Percentiles rank a stretch among this genome's conserved stretches.
These are phyloP conservation scores for Plasmodium sp. DNA, from an alignment of 169 alveolate species.

Conservation along the genomic window DNA sequence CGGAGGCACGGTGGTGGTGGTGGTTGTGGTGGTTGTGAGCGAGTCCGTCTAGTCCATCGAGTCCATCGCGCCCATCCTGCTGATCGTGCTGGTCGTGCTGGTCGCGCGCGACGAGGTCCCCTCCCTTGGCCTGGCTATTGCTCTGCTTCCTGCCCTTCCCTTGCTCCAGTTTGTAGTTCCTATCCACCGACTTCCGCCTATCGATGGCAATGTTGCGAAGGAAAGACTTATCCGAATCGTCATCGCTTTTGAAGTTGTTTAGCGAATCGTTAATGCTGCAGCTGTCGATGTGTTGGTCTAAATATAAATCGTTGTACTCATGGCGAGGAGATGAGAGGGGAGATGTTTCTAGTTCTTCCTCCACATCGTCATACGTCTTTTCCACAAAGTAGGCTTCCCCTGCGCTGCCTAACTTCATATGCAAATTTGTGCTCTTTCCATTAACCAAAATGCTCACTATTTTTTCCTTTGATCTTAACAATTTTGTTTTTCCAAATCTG, in stretches of 20 bases:
- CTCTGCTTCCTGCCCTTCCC: not conserved
- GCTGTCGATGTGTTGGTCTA: slow-evolving; percentile 47
- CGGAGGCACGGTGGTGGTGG: not conserved
- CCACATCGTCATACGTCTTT: slow-evolving; percentile 81
- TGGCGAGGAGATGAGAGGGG: slow-evolving; percentile 62
- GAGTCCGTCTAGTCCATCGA: not conserved
- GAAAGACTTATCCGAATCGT: slow-evolving; percentile 14
- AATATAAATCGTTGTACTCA: slow-evolving; percentile 20
- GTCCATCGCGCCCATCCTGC: not conserved
- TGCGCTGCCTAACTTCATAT: slow-evolving; percentile 96
- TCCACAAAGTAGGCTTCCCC: slow-evolving; percentile 97
- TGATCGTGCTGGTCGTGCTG: not conserved
- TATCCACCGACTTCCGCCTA: slow-evolving; percentile 8
- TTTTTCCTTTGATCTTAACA: slow-evolving; percentile 94
- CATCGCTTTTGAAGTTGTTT: slow-evolving; percentile 21
- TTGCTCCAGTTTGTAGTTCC: slow-evolving; percentile 6
- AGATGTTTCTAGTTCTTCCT: slow-evolving; percentile 72
- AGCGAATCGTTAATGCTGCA: slow-evolving; percentile 41
- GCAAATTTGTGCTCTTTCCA: slow-evolving; percentile 90
- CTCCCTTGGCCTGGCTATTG: not conserved
- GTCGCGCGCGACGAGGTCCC: not conserved
- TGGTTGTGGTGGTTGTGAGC: not conserved
- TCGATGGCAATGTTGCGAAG: not conserved
- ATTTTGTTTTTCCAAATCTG: slow-evolving; percentile 96
- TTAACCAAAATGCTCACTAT: slow-evolving; percentile 93